These are phyloP conservation scores for Penicillium sp. DNA, from an alignment of 2,329 filamentous ascomycete species.

Conservation along the genomic window DNA sequence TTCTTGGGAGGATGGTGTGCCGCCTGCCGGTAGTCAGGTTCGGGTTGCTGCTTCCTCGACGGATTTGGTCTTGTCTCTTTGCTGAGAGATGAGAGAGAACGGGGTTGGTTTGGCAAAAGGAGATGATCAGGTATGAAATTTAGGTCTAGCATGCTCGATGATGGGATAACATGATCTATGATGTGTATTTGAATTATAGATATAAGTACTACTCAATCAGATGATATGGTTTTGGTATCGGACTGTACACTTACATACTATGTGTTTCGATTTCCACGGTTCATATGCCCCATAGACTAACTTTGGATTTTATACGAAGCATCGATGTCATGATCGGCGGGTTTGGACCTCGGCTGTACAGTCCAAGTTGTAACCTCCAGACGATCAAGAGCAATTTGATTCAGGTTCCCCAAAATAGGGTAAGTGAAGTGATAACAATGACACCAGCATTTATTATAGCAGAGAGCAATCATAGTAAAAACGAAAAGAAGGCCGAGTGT, in stretches of 20 bases:
- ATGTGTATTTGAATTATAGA: neutral
- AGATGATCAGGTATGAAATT: neutral
- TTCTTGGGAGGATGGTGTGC: slow-evolving; percentile 34
- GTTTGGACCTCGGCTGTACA: slow-evolving; percentile 1
- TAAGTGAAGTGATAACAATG: neutral
- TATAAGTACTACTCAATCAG: too few species aligned
- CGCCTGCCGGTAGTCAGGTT: slow-evolving; percentile 34
- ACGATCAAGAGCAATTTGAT: neutral
- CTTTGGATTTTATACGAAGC: neutral
- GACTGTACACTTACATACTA: too few species aligned
- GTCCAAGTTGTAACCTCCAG: neutral
- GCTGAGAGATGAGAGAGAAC: slow-evolving; percentile 13
- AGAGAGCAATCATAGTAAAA: neutral
- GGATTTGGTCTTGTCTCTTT: slow-evolving; percentile 31
- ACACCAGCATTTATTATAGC: neutral
- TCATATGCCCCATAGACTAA: too few species aligned
- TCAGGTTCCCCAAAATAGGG: neutral
- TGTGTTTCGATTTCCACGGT: too few species aligned
- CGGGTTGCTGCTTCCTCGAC: slow-evolving; percentile 19
- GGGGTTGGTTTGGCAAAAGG: neutral
- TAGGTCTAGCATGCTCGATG: neutral
- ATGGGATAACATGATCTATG: neutral
- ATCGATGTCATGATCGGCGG: slow-evolving; percentile 1
- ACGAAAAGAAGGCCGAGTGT: neutral
- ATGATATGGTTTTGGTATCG: too few species aligned